phyloP scores from a whole-genome alignment of 768 basidiomycete species.

The Porphyrellus cyaneotinctus region DNA sequence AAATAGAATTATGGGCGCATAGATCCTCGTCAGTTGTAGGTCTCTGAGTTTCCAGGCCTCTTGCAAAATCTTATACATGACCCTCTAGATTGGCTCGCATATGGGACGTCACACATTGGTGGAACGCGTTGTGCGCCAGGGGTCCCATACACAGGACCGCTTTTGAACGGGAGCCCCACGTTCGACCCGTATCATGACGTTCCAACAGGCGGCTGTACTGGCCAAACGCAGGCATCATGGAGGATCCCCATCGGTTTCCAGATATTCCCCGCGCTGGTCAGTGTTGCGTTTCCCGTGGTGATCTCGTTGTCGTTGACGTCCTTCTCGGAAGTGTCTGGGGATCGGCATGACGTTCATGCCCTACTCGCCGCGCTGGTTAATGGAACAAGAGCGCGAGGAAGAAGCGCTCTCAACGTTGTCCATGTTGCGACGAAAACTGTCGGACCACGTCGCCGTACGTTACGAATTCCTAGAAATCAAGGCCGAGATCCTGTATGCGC shows the following conservation, averaged over 20 bases:
- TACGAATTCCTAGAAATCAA: conserved; percentile 40
- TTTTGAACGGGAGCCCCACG: conserved; percentile 30
- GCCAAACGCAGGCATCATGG: conserved; percentile 31
- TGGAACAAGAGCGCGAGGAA: conserved; percentile 34
- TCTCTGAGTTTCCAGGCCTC: background rate
- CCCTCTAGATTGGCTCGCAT: conserved; percentile 29
- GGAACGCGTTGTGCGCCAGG: conserved; percentile 29
- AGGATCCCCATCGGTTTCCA: conserved; percentile 37
- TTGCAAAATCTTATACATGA: background rate
- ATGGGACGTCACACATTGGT: conserved; percentile 33
- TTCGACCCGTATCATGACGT: conserved; percentile 29
- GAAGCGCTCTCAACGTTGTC: conserved; percentile 36
- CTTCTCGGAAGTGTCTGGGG: conserved; percentile 23
- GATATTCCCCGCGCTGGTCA: conserved; percentile 36
- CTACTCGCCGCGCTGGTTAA: conserved; percentile 42
- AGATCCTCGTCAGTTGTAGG: conserved; percentile 34
- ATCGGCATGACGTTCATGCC: conserved; percentile 35
- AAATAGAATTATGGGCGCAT: background rate
- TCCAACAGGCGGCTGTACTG: conserved; percentile 31
- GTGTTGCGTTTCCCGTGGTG: conserved; percentile 9
- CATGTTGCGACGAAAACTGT: conserved; percentile 32
- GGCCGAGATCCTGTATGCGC: conserved; percentile 31
- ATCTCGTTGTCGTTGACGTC: background rate
- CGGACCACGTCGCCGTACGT: conserved; percentile 30
- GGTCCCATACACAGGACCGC: conserved; percentile 27